Base-by-base conservation (phyloP, 2,329 filamentous ascomycete species). In the Sphaceloma murrayae region DNA sequence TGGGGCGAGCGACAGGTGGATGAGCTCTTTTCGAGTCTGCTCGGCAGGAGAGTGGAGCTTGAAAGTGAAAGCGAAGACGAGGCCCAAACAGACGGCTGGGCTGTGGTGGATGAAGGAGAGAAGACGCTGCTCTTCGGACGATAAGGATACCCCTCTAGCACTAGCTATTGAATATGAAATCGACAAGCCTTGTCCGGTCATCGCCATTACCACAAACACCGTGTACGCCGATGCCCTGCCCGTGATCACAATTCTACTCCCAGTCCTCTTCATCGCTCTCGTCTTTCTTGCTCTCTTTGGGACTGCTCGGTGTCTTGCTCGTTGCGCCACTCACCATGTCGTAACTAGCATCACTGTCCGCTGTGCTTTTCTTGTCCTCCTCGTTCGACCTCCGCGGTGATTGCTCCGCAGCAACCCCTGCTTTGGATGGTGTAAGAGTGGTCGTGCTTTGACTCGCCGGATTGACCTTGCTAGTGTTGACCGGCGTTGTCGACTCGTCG, bases 321-420 rank as follows among this genome's bases (percentile, higher is more conserved):
- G 78, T 70, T 4, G 81, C 80, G 5, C 83, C 82, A 34, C 67
- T 69, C 3, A 98, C 86, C 24, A 98, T 74, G 61, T 98, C 91
- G 62, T 98, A 98, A 66, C 87, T 94, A 13, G 85, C 85, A 55
- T 98, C 91, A 60, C 89, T 95, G 56, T 91, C 91, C 5, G 87
- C 79, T 53, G 91, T 84, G 29, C 31, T 45, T 61, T 89, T 87
- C 61, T 62, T 61, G 34, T 69, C 65, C 62, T 87, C 82, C 57
- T 94, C 87, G 56, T 93, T 82, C 18, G 87, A 93, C 29, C 68
- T 66, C 44, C 85, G 80, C 13, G 78, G 68, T 13, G 83, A 77
- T 1, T 51, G 64, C 85, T 85, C 36, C 77, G 67, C 50, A 51
- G 57, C 31, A 52, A 46, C 60, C 51, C 52, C 45, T 42, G 29